Evolutionary conservation across 2,329 filamentous ascomycete genomes (phyloP).

Genomic region (Aspergillus neoniger): DNA sequence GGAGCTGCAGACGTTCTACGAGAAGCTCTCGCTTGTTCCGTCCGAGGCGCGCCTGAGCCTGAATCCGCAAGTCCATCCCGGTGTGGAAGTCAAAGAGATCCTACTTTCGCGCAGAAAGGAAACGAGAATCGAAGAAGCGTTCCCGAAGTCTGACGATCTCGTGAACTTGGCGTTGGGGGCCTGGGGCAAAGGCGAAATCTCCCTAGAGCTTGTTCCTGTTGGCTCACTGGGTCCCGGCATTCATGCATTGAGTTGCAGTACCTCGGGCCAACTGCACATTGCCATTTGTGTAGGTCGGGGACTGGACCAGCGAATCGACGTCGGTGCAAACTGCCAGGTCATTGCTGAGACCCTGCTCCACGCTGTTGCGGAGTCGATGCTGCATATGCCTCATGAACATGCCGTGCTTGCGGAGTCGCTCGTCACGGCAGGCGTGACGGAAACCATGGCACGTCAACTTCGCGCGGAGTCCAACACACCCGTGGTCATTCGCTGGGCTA

Average conservation of each 20-base stretch:
- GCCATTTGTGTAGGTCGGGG: constrained; percentile 36
- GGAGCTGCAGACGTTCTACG: constrained; percentile 51
- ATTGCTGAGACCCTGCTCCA: constrained; percentile 44
- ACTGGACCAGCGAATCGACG: constrained; percentile 34
- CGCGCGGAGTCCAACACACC: constrained; percentile 40
- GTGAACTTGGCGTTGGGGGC: constrained; percentile 36
- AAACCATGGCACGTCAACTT: constrained; percentile 37
- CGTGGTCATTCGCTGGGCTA: constrained; percentile 43
- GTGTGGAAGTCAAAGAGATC: constrained; percentile 47
- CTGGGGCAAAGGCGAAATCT: constrained; percentile 36
- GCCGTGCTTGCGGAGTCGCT: constrained; percentile 38
- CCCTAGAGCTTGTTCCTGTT: constrained; percentile 38
- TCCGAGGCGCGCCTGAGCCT: constrained; percentile 47
- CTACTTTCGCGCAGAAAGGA: constrained; percentile 42
- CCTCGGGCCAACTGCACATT: constrained; percentile 29
- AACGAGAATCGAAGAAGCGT: constrained; percentile 45
- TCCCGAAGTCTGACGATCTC: constrained; percentile 43
- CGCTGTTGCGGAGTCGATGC: constrained; percentile 37
- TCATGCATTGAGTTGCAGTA: constrained; percentile 37
- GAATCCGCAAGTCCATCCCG: constrained; percentile 44
- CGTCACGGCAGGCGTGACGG: constrained; percentile 35
- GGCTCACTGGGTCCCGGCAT: constrained; percentile 38
- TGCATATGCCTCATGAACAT: constrained; percentile 41
- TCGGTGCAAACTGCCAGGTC: constrained; percentile 39
- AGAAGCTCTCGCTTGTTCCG: constrained; percentile 45